phyloP scores from a whole-genome alignment of 768 basidiomycete species.

The Boletus rex-veris region DNA sequence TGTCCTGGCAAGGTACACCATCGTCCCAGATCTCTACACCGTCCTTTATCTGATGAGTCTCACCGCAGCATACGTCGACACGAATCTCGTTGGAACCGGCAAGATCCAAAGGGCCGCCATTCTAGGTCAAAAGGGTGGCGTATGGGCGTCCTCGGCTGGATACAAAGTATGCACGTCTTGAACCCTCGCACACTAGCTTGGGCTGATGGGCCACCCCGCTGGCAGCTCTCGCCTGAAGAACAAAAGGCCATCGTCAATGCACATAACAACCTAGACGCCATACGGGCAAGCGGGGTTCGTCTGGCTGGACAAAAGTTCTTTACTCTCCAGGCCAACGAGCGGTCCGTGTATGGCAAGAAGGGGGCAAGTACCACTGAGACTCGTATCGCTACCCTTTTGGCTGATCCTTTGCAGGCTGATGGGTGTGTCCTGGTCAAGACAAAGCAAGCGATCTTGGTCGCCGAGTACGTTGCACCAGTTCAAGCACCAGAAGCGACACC shows the following conservation, averaged over 20 bases:
- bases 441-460: slow-evolving; percentile 79
- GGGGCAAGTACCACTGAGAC: slow-evolving; percentile 42
- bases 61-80: slow-evolving; percentile 71
- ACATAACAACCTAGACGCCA: slow-evolving; percentile 38
- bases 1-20: slow-evolving; percentile 78
- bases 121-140: slow-evolving; percentile 27
- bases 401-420: slow-evolving; percentile 51
- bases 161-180: slow-evolving; percentile 10
- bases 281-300: slow-evolving; percentile 58
- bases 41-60: slow-evolving; percentile 37
- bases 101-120: slow-evolving; percentile 70
- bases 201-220: neutral
- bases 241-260: slow-evolving; percentile 33
- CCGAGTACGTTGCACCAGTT: slow-evolving; percentile 62
- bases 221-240: slow-evolving; percentile 20
- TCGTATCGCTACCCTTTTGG: neutral
- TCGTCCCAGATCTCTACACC: neutral
- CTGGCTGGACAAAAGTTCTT: slow-evolving; percentile 76
- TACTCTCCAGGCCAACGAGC: slow-evolving; percentile 42
- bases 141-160: slow-evolving; percentile 28
- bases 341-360: slow-evolving; percentile 70
- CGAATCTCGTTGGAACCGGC: slow-evolving; percentile 68
- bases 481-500: slow-evolving; percentile 65
- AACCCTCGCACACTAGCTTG: neutral
- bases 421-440: slow-evolving; percentile 77